Base-by-base conservation (phyloP, 2,329 filamentous ascomycete genomes). In the Colletotrichum simmondsii region DNA sequence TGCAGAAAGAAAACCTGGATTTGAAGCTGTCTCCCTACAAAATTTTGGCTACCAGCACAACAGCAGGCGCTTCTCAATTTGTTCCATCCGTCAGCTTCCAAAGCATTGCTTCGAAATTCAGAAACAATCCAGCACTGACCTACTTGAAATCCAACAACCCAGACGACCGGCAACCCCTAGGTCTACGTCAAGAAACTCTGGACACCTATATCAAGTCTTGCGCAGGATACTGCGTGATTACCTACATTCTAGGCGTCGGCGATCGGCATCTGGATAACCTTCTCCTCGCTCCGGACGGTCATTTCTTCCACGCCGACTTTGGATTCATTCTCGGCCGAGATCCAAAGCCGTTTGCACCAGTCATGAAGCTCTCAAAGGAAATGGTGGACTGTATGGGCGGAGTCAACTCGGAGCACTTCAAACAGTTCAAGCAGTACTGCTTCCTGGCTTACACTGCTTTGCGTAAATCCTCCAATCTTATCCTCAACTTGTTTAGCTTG, bases 311-410 rank as follows among this genome's bases (percentile, higher is more conserved):
- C 81, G 95, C 96, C 35, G 97, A 99, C 82, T 99, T 99, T 78
- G 97, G 97, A 54, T 99, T 97, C 83, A 99, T 99, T 74, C 92
- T 99, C 1, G 97, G 97, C 22, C 94, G 97, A 53, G 97, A 99
- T 77, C 97, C 97, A 0, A 99, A 99, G 80, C 97, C 97, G 0
- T 98, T 99, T 80, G 96, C 97, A 0, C 97, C 97, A 0, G 92
- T 96, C 65, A 98, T 99, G 92, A 99, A 99, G 82, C 90, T 99
- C 10, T 96, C 93, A 79, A 96, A 95, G 77, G 96, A 99, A 80
- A 99, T 99, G 97, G 94, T 98, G 4, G 97, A 99, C 79, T 97
- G 95, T 75, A 98, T 99, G 95, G 97, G 97, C 53, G 97, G 97
- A 14, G 89, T 92, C 8, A 88, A 89, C 42, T 95, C 93, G 4